Conservation (phyloP, 768 basidiomycete genomes). For the Boletus barrowsii region DNA sequence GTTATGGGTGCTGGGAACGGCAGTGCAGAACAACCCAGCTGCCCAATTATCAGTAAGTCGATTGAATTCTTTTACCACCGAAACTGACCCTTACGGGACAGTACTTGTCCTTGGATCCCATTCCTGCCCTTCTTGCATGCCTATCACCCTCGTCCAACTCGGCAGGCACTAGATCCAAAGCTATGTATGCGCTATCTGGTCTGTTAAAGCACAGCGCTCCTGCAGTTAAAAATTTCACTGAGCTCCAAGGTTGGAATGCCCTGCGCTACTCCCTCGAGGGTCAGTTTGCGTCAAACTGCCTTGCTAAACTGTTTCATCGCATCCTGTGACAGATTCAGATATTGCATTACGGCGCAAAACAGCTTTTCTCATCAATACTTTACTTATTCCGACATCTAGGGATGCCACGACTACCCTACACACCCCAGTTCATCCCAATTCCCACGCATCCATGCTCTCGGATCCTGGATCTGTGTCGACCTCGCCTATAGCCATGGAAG, state of each 20-base stretch:
- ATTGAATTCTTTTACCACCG: too few species aligned
- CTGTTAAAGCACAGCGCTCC: slow-evolving; percentile 72
- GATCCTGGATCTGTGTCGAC: slow-evolving; percentile 55
- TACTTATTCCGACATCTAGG: slow-evolving; percentile 52
- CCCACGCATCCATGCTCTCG: slow-evolving; percentile 61
- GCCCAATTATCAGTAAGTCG: slow-evolving; percentile 75
- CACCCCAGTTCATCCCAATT: slow-evolving; percentile 58
- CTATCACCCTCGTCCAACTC: slow-evolving; percentile 54
- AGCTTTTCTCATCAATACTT: slow-evolving; percentile 69
- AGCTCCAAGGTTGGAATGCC: slow-evolving; percentile 59
- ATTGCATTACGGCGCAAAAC: slow-evolving; percentile 75
- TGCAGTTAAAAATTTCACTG: slow-evolving; percentile 55
- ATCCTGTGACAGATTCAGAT: slow-evolving; percentile 58
- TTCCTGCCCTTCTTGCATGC: slow-evolving; percentile 60
- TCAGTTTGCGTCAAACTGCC: slow-evolving; percentile 22
- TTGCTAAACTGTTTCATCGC: slow-evolving; percentile 1
- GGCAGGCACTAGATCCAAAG: slow-evolving; percentile 65
- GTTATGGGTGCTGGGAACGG: slow-evolving; percentile 87
- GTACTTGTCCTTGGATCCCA: slow-evolving; percentile 65
- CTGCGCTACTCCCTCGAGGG: slow-evolving; percentile 62
- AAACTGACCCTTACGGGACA: slow-evolving; percentile 24
- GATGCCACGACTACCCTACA: slow-evolving; percentile 10
- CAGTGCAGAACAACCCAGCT: slow-evolving; percentile 84
- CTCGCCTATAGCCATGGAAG: slow-evolving; percentile 44
- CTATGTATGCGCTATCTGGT: slow-evolving; percentile 77